phyloP scores from a whole-genome alignment of 2,329 filamentous ascomycete genomes.

The Colletotrichum echinochloae region DNA sequence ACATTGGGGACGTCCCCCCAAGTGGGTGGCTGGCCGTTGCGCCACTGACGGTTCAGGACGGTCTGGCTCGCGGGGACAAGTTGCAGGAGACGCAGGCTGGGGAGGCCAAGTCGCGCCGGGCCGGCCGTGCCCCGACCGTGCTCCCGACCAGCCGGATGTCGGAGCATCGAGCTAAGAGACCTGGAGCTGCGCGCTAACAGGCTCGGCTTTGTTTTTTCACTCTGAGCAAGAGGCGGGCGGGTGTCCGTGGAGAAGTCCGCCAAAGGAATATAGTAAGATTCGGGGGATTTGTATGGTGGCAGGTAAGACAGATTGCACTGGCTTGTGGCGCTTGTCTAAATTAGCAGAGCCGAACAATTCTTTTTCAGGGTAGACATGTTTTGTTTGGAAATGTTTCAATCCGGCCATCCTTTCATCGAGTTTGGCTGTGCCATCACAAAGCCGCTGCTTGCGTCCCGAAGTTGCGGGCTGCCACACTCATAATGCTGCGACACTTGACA shows the following conservation, averaged over 20 bases:
- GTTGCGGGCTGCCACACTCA: not conserved
- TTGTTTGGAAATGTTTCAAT: conserved; percentile 8
- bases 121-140: conserved; percentile 40
- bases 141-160: conserved; percentile 37
- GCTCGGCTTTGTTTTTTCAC: conserved; percentile 1
- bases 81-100: conserved; percentile 36
- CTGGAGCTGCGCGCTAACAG: conserved; percentile 17
- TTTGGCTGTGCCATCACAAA: not conserved
- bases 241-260: conserved; percentile 39
- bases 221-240: conserved; percentile 9
- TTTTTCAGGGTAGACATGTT: not conserved
- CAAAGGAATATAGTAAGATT: not conserved
- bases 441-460: conserved; percentile 2
- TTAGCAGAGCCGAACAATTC: not conserved
- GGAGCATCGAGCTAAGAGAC: conserved; percentile 26
- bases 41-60: conserved; percentile 30
- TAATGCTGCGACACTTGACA: not conserved
- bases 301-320: not conserved
- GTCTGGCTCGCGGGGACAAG: conserved; percentile 15
- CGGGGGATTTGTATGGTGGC: not conserved
- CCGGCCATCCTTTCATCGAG: not conserved
- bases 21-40: conserved; percentile 7
- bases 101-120: conserved; percentile 36
- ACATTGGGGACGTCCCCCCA: conserved; percentile 8
- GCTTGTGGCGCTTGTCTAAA: not conserved